phyloP scores from a whole-genome alignment of 1,284 basidiomycete species.

The Boletus smithii region DNA sequence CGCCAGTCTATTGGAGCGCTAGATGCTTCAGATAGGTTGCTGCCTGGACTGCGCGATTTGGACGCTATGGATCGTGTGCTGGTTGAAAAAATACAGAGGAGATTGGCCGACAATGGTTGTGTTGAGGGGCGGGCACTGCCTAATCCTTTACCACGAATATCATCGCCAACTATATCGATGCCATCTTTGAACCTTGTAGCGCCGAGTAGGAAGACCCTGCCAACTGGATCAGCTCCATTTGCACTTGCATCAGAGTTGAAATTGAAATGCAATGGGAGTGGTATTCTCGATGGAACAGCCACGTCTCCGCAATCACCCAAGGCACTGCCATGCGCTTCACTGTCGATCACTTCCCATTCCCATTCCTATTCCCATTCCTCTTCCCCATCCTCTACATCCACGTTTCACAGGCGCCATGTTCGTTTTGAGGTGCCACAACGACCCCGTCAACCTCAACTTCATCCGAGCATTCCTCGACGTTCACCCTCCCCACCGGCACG shows the following conservation, averaged over 20 bases:
- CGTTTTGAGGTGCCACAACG: slow-evolving; percentile 19
- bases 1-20: slow-evolving; percentile 7
- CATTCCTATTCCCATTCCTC: slow-evolving; percentile 3
- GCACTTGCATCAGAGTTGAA: not conserved
- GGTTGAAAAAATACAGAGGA: slow-evolving; percentile 20
- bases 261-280: not conserved
- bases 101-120: slow-evolving; percentile 24
- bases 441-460: slow-evolving; percentile 1
- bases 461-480: slow-evolving; percentile 20
- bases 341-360: slow-evolving; percentile 8
- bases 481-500: slow-evolving; percentile 31
- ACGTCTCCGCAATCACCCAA: not conserved
- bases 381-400: not conserved
- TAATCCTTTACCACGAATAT: slow-evolving; percentile 24
- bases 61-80: slow-evolving; percentile 23
- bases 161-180: slow-evolving; percentile 24
- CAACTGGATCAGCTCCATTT: slow-evolving; percentile 1
- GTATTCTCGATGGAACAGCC: not conserved
- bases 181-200: slow-evolving; percentile 20
- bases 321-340: not conserved
- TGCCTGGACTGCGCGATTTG: slow-evolving; percentile 9
- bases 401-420: slow-evolving; percentile 22
- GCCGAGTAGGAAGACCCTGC: slow-evolving; percentile 8
- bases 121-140: slow-evolving; percentile 14
- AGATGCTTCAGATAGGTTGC: not conserved